phyloP scores from a whole-genome alignment of 73 alveolate species.

The Blepharisma japonicum region DNA sequence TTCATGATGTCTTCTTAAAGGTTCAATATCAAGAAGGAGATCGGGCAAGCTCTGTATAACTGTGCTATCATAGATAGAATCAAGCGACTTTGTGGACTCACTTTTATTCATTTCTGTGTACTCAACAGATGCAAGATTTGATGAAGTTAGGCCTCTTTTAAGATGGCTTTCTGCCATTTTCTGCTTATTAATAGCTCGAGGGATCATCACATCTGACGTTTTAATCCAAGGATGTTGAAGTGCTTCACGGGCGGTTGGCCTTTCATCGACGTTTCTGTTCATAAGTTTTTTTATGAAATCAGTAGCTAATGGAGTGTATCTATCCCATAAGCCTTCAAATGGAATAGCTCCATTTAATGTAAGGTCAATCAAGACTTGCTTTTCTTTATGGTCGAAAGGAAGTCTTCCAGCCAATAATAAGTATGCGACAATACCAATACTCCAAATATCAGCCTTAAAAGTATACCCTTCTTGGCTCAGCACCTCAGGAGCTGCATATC shows the following conservation, averaged over 20 bases:
- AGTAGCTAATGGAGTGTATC: slow-evolving; percentile 15
- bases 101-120: neutral
- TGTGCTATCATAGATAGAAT: no score
- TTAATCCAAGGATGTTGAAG: slow-evolving; percentile 44
- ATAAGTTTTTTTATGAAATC: slow-evolving; percentile 30
- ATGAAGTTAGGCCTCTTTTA: neutral
- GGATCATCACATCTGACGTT: neutral
- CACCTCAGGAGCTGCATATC: slow-evolving; percentile 66
- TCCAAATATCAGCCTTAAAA: slow-evolving; percentile 61
- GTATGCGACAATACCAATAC: slow-evolving; percentile 55
- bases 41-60: no score
- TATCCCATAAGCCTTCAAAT: neutral
- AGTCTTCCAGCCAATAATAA: neutral
- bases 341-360: neutral
- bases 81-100: no score
- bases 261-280: slow-evolving; percentile 27
- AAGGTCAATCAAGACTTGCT: neutral
- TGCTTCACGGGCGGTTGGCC: slow-evolving; percentile 46
- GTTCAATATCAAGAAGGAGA: no score
- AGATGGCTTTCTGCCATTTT: neutral
- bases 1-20: no score
- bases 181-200: slow-evolving; percentile 9
- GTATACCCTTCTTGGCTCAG: slow-evolving; percentile 51
- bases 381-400: slow-evolving; percentile 5
- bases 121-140: neutral